Evolutionary conservation across 2,329 filamentous ascomycete species (phyloP), one percentile per base, ranked within the genome.

Genomic region (Exophiala calicioides): DNA sequence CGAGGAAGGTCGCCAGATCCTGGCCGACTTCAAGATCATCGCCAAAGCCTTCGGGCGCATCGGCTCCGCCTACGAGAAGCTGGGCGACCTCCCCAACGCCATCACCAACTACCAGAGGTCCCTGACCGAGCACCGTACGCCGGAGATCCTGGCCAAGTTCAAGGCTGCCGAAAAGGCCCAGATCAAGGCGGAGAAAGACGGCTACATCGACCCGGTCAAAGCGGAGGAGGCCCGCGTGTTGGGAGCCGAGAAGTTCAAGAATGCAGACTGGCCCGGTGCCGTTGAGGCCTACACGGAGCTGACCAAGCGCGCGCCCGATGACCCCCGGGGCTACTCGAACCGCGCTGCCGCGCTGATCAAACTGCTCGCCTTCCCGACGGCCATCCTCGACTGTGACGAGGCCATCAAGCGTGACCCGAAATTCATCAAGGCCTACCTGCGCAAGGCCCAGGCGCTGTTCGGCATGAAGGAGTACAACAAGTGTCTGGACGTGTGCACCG

Each of bases 391-490:
- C 74, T 97, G 93, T 69, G 85, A 95, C 68, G 75, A 81, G 58
- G 93, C 93, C 33, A 94, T 95, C 73, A 86, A 89, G 79, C 86
- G 85, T 60, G 93, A 98, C 62, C 79, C 86, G 47, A 86, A 85
- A 64, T 98, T 98, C 70, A 91, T 97, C 71, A 84, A 91, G 46
- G 93, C 93, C 5, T 97, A 97, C 70, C 86, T 98, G 61, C 86
- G 93, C 66, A 97, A 96, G 77, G 90, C 90, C 0, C 90, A 97
- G 73, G 89, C 90, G 31, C 88, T 91, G 69, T 90, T 93, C 59
- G 90, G 90, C 61, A 98, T 98, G 93, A 88, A 93, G 69, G 91
- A 98, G 70, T 97, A 95, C 77, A 95, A 85, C 69, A 91, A 90
- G 68, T 94, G 88, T 65, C 76, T 97, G 48, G 93, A 98, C 65